These are phyloP conservation scores for Moesziomyces sp. DNA, from an alignment of 1,284 basidiomycete genomes.

Conservation along the genomic window DNA sequence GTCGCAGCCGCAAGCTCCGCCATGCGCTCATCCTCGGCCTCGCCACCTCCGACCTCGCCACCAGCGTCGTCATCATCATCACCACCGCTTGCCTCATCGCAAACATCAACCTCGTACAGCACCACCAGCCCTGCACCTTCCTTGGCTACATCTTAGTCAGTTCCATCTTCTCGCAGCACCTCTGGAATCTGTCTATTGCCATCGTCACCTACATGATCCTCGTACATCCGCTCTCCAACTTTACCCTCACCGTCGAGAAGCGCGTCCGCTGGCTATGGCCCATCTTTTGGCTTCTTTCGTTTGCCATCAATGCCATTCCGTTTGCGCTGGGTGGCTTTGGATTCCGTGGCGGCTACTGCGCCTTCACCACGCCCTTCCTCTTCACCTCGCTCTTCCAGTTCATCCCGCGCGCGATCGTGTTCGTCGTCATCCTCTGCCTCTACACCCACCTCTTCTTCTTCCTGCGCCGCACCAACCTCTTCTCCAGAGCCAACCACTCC, in stretches of 20 bases:
- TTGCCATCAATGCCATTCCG: constrained; percentile 47
- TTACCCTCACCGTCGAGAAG: constrained; percentile 53
- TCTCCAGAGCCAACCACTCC: constrained; percentile 36
- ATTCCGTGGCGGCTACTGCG: constrained; percentile 57
- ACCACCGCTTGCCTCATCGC: constrained; percentile 44
- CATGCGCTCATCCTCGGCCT: constrained; percentile 61
- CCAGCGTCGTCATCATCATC: constrained; percentile 52
- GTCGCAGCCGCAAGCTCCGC: constrained; percentile 51
- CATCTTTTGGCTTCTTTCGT: constrained; percentile 50
- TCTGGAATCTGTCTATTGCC: constrained; percentile 61
- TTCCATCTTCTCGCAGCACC: constrained; percentile 58
- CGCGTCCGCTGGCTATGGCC: constrained; percentile 58
- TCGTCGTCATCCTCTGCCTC: constrained; percentile 54
- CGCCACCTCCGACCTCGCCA: constrained; percentile 56
- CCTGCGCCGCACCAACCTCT: constrained; percentile 56
- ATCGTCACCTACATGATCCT: constrained; percentile 62
- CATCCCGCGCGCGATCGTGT: constrained; percentile 51
- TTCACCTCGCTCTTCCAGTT: constrained; percentile 55
- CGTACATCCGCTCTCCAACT: constrained; percentile 53
- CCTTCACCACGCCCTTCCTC: constrained; percentile 29
- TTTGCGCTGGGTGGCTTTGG: constrained; percentile 48
- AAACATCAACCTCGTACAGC: constrained; percentile 41
- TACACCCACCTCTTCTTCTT: constrained; percentile 66
- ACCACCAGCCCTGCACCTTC: constrained; percentile 41
- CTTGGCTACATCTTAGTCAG: constrained; percentile 50